Percentiles rank a stretch among this genome's conserved stretches.
These are phyloP conservation scores for Nephelium lappaceum DNA, from an alignment of 345 rosid genomes.

Conservation along the genomic window DNA sequence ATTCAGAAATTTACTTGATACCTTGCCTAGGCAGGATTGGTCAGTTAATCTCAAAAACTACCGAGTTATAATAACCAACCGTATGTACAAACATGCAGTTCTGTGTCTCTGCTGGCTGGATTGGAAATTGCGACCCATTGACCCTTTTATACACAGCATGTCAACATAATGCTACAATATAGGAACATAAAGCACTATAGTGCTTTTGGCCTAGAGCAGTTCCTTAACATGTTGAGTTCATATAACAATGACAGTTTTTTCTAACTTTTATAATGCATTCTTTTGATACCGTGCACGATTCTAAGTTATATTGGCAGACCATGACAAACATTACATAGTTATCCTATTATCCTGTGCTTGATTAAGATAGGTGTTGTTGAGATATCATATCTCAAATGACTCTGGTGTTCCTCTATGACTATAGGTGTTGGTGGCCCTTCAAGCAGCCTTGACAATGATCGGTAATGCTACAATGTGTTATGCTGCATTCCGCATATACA, in stretches of 20 bases:
- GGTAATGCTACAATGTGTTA: constrained; percentile 83
- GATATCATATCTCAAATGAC: constrained; percentile 1
- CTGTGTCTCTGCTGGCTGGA: too few relatives aligned
- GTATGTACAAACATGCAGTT: too few relatives aligned
- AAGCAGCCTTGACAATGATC: constrained; percentile 76
- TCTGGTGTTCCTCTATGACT: not conserved
- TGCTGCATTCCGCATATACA: constrained; percentile 82
- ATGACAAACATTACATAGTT: not conserved
- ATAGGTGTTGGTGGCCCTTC: constrained; percentile 82
- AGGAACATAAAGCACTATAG: too few relatives aligned
- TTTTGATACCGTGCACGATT: not conserved
- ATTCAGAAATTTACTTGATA: too few relatives aligned
- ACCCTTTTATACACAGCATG: too few relatives aligned
- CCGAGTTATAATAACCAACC: too few relatives aligned
- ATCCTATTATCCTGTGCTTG: not conserved
- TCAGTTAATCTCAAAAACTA: too few relatives aligned
- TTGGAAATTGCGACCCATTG: too few relatives aligned
- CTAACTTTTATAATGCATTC: not conserved
- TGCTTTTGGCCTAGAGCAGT: not conserved
- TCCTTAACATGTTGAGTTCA: not conserved
- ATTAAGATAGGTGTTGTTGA: constrained; percentile 4
- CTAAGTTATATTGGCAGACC: not conserved
- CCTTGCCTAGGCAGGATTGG: too few relatives aligned
- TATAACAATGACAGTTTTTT: not conserved
- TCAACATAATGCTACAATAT: too few relatives aligned